These are phyloP conservation scores for Erucastrum elatum DNA, from an alignment of 345 rosid genomes.

Conservation along the genomic window DNA sequence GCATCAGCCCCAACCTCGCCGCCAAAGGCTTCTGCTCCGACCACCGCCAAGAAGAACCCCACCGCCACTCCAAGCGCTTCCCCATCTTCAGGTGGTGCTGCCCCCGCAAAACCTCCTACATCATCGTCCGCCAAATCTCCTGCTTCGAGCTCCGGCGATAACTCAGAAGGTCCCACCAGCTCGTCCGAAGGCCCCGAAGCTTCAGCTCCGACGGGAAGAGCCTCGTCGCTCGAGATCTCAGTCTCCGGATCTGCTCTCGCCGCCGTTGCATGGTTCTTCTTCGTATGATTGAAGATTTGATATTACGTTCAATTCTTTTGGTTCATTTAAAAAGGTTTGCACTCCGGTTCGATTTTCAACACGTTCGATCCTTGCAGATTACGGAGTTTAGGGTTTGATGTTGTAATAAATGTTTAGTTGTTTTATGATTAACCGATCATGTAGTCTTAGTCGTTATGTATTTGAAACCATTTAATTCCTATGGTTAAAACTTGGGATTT, in stretches of 20 bases:
- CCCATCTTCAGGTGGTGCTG: constrained; percentile 4
- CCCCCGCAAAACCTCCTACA: constrained; percentile 16
- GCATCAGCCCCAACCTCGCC: constrained; percentile 21
- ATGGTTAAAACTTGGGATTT: background rate
- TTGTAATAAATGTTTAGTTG: constrained; percentile 24
- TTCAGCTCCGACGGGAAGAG: constrained; percentile 4
- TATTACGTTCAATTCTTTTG: background rate
- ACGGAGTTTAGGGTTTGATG: constrained; percentile 26
- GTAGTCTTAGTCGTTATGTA: constrained; percentile 19
- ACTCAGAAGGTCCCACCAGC: constrained; percentile 29
- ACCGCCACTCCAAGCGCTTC: constrained; percentile 21
- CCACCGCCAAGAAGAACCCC: constrained; percentile 23
- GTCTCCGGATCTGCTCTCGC: constrained; percentile 12
- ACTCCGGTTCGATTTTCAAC: background rate
- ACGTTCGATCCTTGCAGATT: constrained; percentile 26
- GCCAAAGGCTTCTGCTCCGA: constrained; percentile 20
- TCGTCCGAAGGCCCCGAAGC: constrained; percentile 21
- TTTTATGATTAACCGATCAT: constrained; percentile 7
- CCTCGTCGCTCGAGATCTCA: constrained; percentile 23
- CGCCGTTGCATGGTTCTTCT: constrained; percentile 33
- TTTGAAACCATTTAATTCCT: background rate
- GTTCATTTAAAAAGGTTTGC: background rate
- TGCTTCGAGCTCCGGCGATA: constrained; percentile 23
- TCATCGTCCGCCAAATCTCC: constrained; percentile 24
- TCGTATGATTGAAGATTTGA: constrained; percentile 16